These are phyloP conservation scores for Pseudocercospora musae DNA, from an alignment of 2,329 filamentous ascomycete species.

Conservation along the genomic window DNA sequence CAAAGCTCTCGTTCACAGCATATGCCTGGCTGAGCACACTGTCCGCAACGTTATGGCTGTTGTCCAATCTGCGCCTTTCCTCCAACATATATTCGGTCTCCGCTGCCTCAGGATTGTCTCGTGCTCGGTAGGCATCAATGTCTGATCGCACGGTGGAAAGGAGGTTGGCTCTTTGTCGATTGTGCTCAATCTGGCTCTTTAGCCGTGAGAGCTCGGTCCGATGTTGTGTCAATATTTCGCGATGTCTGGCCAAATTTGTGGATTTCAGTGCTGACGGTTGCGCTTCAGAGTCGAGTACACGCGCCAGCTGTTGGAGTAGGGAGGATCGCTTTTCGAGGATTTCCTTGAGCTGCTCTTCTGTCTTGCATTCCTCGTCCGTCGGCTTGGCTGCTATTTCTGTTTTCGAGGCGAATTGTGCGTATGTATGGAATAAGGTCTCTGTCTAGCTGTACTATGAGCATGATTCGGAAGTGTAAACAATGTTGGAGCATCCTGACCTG, in stretches of 20 bases:
- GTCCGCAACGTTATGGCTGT: constrained; percentile 85
- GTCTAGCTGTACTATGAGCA: constrained; percentile 57
- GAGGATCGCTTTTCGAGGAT: constrained; percentile 82
- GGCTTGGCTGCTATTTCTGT: constrained; percentile 77
- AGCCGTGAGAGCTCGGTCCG: constrained; percentile 76
- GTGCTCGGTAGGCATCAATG: constrained; percentile 79
- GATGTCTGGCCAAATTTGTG: constrained; percentile 87
- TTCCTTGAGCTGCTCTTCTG: constrained; percentile 78
- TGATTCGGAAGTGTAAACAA: constrained; percentile 1
- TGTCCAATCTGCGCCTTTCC: constrained; percentile 80
- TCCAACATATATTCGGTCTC: constrained; percentile 98
- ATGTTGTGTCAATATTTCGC: constrained; percentile 85
- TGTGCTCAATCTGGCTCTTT: constrained; percentile 67
- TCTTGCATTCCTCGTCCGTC: constrained; percentile 75
- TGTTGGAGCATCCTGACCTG: constrained; percentile 59
- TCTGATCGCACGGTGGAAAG: constrained; percentile 87
- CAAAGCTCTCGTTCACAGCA: constrained; percentile 90
- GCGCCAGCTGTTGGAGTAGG: constrained; percentile 75
- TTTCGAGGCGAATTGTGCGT: constrained; percentile 84
- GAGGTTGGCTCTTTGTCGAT: constrained; percentile 83
- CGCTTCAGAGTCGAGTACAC: constrained; percentile 90
- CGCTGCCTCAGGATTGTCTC: constrained; percentile 67
- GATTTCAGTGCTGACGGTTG: constrained; percentile 93
- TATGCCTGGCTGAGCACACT: constrained; percentile 92
- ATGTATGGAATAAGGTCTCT: constrained; percentile 75